Conservation (phyloP, 2,329 filamentous ascomycete genomes). For the Penicillium palitans region DNA sequence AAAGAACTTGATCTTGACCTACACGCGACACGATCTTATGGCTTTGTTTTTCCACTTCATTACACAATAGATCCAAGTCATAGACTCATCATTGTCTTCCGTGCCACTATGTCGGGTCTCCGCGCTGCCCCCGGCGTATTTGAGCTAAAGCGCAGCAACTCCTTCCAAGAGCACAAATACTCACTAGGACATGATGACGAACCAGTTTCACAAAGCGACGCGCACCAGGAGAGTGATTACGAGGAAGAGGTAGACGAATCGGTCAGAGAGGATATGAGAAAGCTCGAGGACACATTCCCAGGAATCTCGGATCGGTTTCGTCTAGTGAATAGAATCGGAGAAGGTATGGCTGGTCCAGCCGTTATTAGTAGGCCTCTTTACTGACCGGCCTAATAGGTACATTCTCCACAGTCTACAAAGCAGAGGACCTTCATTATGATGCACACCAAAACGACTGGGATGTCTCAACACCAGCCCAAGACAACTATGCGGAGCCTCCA, state of each 20-base stretch:
- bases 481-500: constrained; percentile 70
- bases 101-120: constrained; percentile 28
- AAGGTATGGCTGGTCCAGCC: constrained; percentile 61
- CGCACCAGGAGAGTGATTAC: constrained; percentile 21
- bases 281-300: constrained; percentile 76
- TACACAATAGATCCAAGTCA: not conserved
- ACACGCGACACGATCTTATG: constrained; percentile 1
- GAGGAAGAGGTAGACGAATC: constrained; percentile 47
- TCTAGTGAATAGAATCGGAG: constrained; percentile 93
- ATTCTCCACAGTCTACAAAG: constrained; percentile 98
- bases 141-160: constrained; percentile 25
- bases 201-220: constrained; percentile 19
- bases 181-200: constrained; percentile 17
- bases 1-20: not conserved
- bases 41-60: not conserved
- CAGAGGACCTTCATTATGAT: constrained; percentile 86
- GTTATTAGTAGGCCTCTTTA: not conserved
- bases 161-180: constrained; percentile 22
- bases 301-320: constrained; percentile 83
- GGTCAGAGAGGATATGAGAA: constrained; percentile 83
- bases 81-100: not conserved
- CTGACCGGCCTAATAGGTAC: constrained; percentile 62
- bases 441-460: constrained; percentile 87
- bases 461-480: constrained; percentile 60
- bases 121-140: constrained; percentile 28